Base-by-base conservation (phyloP, 164 flowering plant species). In the Vitis riparia region DNA sequence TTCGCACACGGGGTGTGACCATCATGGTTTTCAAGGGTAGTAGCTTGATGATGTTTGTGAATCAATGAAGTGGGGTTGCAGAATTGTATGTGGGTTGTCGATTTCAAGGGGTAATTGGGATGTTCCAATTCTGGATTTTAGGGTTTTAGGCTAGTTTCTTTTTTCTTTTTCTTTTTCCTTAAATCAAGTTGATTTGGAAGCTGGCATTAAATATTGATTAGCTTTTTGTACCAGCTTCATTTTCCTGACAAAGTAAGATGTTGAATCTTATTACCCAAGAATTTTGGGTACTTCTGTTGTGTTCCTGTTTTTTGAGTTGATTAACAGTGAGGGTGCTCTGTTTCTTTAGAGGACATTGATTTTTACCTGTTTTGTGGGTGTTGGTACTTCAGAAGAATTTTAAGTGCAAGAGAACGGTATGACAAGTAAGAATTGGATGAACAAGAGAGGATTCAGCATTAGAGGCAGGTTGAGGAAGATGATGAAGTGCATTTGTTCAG, bases 401-500 rank as follows among this genome's bases (percentile, higher is more conserved):
- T 23, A 55, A 70, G 68, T 79, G 78, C 68, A 16, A 66, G 76
- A 80, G 71, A 68, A 68, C 68, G 77, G 51, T 14, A 90, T 90
- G 96, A 80, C 73, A 71, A 56, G 70, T 63, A 84, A 76, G 71
- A 70, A 75, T 63, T 83, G 85, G 85, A 72, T 80, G 30, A 73
- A 66, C 32, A 73, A 59, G 71, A 8, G 67, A 55, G 73, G 70
- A 68, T 19, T 53, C 23, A 64, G 77, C 23, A 49, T 78, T 68
- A 72, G 67, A 75, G 66, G 51, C 44, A 82, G 72, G 68, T 59
- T 88, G 69, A 30, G 59, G 68, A 87, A 80, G 83, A 85, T 87
- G 82, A 84, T 93, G 84, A 86, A 83, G 81, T 91, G 97, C 74
- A 79, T 92, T 63, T 81, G 87, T 65, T 85, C 93, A 0, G 92